phyloP scores from a whole-genome alignment of 2,329 filamentous ascomycete genomes.

The Trichophaea hybrida region DNA sequence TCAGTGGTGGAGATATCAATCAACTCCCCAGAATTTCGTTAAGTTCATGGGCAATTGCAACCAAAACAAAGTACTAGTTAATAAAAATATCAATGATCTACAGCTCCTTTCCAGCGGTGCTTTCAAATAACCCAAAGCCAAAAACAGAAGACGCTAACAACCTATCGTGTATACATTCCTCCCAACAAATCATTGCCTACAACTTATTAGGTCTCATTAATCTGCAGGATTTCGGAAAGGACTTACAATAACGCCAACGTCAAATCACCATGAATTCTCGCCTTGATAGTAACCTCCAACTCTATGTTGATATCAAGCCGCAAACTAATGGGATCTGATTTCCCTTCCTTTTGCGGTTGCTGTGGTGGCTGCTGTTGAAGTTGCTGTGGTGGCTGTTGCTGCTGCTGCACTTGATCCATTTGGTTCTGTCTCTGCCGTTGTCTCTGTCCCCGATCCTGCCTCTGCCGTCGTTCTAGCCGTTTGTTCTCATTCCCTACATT shows the following conservation, averaged over 20 bases:
- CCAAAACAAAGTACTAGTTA: too few relatives aligned
- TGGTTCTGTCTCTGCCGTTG: constrained; percentile 33
- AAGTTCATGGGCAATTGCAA: too few relatives aligned
- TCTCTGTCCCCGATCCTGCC: constrained; percentile 29
- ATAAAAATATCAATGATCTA: too few relatives aligned
- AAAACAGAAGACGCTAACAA: too few relatives aligned
- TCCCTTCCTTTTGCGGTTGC: constrained; percentile 32
- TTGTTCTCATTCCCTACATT: constrained; percentile 28
- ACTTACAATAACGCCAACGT: constrained; percentile 64
- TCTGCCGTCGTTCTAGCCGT: constrained; percentile 31
- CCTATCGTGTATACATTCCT: too few relatives aligned
- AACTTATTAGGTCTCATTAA: background rate
- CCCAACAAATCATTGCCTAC: background rate
- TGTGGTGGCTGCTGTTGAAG: constrained; percentile 28
- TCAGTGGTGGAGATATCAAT: too few relatives aligned
- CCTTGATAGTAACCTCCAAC: constrained; percentile 73
- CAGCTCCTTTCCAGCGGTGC: too few relatives aligned
- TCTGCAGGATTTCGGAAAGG: background rate
- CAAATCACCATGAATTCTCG: constrained; percentile 70
- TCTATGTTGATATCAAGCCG: constrained; percentile 66
- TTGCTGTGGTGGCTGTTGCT: constrained; percentile 31
- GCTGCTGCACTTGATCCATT: constrained; percentile 35
- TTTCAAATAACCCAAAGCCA: too few relatives aligned
- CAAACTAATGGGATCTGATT: constrained; percentile 52
- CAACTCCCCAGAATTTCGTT: too few relatives aligned